Evolutionary conservation across 1,284 basidiomycete species (phyloP).

Genomic region (Ustilago xerochloae): DNA sequence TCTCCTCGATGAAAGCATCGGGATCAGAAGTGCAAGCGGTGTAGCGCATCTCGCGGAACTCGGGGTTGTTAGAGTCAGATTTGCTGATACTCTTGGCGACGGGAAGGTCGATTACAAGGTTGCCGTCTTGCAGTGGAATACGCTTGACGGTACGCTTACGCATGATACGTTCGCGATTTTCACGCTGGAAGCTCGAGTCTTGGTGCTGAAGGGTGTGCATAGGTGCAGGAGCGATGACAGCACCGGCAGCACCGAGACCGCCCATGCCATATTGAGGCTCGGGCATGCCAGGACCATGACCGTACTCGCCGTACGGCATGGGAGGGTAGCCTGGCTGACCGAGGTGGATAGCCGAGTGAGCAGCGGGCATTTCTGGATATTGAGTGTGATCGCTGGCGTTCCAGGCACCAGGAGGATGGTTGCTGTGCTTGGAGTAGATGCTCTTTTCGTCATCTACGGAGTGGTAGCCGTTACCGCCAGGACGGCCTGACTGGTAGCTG

Average conservation of each 20-base stretch:
- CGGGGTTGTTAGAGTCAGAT: slow-evolving; percentile 75
- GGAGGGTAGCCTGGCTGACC: slow-evolving; percentile 37
- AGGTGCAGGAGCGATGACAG: slow-evolving; percentile 40
- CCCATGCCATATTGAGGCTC: slow-evolving; percentile 14
- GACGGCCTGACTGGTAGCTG: slow-evolving; percentile 21
- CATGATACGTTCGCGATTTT: slow-evolving; percentile 50
- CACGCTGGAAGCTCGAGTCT: slow-evolving; percentile 24
- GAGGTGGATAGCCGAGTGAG: slow-evolving; percentile 37
- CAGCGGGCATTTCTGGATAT: slow-evolving; percentile 22
- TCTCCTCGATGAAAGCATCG: slow-evolving; percentile 85
- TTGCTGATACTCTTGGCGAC: slow-evolving; percentile 69
- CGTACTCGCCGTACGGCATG: slow-evolving; percentile 19
- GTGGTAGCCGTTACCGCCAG: slow-evolving; percentile 16
- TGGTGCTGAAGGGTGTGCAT: slow-evolving; percentile 27
- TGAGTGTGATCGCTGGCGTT: slow-evolving; percentile 8
- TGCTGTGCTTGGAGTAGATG: slow-evolving; percentile 41
- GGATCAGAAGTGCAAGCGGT: slow-evolving; percentile 71
- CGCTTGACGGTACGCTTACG: slow-evolving; percentile 69
- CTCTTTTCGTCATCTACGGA: slow-evolving; percentile 44
- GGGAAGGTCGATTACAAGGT: slow-evolving; percentile 68
- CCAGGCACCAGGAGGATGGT: slow-evolving; percentile 23
- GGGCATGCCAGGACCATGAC: slow-evolving; percentile 22
- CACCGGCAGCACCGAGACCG: slow-evolving; percentile 35
- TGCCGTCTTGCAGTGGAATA: slow-evolving; percentile 66
- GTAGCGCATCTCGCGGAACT: slow-evolving; percentile 79